Conservation (phyloP, 2,329 filamentous ascomycete species). For the Oidium heveae region DNA sequence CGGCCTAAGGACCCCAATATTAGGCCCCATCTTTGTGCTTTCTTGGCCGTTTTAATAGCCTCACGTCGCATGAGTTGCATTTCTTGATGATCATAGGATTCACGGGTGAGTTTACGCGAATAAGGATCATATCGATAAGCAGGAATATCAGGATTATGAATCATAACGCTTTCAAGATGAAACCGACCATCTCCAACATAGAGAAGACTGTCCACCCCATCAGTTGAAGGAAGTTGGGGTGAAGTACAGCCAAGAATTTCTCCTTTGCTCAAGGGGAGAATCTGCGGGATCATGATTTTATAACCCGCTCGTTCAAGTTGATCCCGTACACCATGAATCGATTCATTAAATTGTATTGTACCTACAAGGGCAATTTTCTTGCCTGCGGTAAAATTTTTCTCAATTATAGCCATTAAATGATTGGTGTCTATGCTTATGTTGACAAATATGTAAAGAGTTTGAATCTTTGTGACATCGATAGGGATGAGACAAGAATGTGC, state of each 20-base stretch:
- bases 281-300: constrained; percentile 69
- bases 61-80: constrained; percentile 59
- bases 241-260: constrained; percentile 97
- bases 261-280: constrained; percentile 73
- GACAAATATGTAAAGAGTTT: constrained; percentile 93
- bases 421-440: constrained; percentile 86
- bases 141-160: constrained; percentile 75
- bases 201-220: constrained; percentile 48
- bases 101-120: constrained; percentile 69
- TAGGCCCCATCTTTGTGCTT: constrained; percentile 73
- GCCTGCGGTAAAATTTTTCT: constrained; percentile 62
- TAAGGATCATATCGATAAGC: constrained; percentile 97
- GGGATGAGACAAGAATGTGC: constrained; percentile 92
- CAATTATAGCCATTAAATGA: constrained; percentile 66
- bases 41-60: constrained; percentile 51
- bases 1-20: constrained; percentile 81
- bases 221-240: constrained; percentile 34
- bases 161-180: constrained; percentile 97
- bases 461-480: constrained; percentile 87
- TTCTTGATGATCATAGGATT: constrained; percentile 76
- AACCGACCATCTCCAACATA: constrained; percentile 86
- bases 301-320: constrained; percentile 66
- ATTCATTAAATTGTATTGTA: constrained; percentile 97
- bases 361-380: constrained; percentile 85
- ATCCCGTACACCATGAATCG: constrained; percentile 62